These are phyloP conservation scores for Aureobasidium subglaciale DNA, from an alignment of 2,329 filamentous ascomycete species.

Conservation along the genomic window DNA sequence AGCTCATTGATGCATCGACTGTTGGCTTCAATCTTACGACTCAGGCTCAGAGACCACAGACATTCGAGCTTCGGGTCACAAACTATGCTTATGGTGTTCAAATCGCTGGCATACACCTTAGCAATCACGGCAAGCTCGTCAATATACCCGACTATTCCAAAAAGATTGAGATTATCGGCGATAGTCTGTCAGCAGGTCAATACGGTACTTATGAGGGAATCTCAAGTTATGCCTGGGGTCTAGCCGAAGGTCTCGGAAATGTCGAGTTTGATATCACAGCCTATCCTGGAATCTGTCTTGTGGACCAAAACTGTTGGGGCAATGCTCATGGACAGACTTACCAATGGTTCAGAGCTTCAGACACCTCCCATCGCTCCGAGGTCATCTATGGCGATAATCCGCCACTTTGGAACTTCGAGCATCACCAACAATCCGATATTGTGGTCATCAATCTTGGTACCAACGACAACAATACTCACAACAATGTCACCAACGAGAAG, in stretches of 20 bases:
- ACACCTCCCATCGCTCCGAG: conserved; percentile 43
- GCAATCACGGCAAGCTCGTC: conserved; percentile 38
- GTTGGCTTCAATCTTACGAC: conserved; percentile 39
- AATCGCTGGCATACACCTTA: conserved; percentile 46
- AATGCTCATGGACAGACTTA: conserved; percentile 36
- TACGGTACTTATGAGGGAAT: conserved; percentile 54
- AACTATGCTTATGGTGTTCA: conserved; percentile 57
- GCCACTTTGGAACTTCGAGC: conserved; percentile 30
- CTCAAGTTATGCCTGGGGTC: conserved; percentile 49
- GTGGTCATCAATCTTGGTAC: conserved; percentile 42
- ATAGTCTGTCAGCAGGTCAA: conserved; percentile 48
- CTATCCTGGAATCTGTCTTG: conserved; percentile 52
- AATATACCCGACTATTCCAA: conserved; percentile 32
- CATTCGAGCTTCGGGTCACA: conserved; percentile 53
- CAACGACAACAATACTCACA: conserved; percentile 37
- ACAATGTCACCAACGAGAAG: conserved; percentile 33
- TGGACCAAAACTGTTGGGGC: conserved; percentile 40
- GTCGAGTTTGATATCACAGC: conserved; percentile 53
- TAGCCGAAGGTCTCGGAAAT: conserved; percentile 50
- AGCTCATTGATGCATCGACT: conserved; percentile 44
- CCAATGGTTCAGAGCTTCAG: conserved; percentile 53
- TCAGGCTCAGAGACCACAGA: conserved; percentile 37
- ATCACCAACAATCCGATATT: conserved; percentile 33
- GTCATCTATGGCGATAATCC: conserved; percentile 35
- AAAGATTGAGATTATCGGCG: conserved; percentile 40